These are phyloP conservation scores for Umbelopsis vinacea DNA, from an alignment of 192 early-diverging fungal genomes.

Conservation along the genomic window DNA sequence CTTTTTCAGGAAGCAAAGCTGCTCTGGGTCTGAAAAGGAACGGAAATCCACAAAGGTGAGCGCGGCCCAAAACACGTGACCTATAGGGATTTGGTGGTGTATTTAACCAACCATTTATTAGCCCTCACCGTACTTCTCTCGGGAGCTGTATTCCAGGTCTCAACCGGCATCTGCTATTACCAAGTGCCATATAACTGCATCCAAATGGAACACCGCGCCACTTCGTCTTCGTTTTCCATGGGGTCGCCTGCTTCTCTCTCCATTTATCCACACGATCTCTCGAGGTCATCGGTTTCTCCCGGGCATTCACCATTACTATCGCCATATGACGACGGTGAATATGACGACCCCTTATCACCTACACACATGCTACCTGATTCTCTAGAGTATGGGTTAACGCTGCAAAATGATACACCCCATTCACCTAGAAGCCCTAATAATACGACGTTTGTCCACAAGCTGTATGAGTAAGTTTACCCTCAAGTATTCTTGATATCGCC, in stretches of 20 bases:
- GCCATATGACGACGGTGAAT: background rate
- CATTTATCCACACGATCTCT: background rate
- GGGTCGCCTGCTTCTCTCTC: background rate
- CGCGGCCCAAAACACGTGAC: no score
- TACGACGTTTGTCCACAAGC: conserved; percentile 44
- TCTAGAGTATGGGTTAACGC: background rate
- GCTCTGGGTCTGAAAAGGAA: no score
- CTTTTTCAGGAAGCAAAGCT: no score
- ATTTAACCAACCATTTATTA: no score
- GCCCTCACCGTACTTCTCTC: background rate
- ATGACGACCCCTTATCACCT: background rate
- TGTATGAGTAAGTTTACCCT: conserved; percentile 36
- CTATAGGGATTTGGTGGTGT: no score
- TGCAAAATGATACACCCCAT: background rate
- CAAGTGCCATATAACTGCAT: background rate
- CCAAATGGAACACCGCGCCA: conserved; percentile 15
- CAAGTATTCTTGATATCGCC: background rate
- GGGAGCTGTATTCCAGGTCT: background rate
- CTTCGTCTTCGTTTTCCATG: conserved; percentile 6
- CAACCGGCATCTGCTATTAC: background rate
- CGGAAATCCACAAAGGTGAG: no score
- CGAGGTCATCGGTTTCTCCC: background rate
- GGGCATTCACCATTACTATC: conserved; percentile 6
- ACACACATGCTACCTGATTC: no score
- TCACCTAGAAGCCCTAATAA: conserved; percentile 12